A percentile compares a stretch with the other conserved stretches of the same genome.
Evolutionary conservation across 2,329 filamentous ascomycete genomes (phyloP).

Genomic region (Pezicula rhizophila): DNA sequence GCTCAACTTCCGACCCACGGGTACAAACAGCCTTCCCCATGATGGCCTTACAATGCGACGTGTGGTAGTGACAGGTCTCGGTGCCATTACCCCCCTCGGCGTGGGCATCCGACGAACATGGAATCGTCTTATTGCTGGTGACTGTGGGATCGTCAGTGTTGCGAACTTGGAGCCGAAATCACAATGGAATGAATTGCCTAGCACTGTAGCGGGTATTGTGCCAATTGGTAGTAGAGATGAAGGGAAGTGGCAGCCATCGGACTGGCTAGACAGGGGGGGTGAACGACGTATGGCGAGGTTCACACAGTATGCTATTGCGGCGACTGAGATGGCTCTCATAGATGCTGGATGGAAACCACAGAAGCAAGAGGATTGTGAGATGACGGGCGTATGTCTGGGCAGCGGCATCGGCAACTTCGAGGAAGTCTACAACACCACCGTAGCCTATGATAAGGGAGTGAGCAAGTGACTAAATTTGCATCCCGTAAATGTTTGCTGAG

Average conservation of each 20-base stretch:
- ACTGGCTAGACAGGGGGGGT: conserved; percentile 49
- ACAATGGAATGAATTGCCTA: conserved; percentile 67
- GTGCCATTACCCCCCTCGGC: conserved; percentile 77
- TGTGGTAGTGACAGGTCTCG: conserved; percentile 79
- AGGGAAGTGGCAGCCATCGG: conserved; percentile 43
- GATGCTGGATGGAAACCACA: conserved; percentile 67
- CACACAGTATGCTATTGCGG: conserved; percentile 84
- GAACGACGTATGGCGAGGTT: conserved; percentile 83
- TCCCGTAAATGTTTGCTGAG: conserved; percentile 13
- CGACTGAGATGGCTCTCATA: conserved; percentile 75
- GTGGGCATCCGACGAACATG: conserved; percentile 74
- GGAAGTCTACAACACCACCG: conserved; percentile 77
- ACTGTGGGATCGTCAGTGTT: conserved; percentile 76
- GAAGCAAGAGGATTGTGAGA: conserved; percentile 56
- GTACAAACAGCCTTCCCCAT: conserved; percentile 1
- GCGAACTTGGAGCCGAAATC: conserved; percentile 40
- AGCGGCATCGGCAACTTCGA: conserved; percentile 94
- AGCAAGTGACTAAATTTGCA: conserved; percentile 9
- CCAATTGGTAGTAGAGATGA: conserved; percentile 46
- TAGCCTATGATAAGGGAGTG: conserved; percentile 69
- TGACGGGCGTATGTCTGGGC: conserved; percentile 84
- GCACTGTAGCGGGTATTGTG: conserved; percentile 78
- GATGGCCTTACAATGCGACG: conserved; percentile 42
- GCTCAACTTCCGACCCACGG: neutral
- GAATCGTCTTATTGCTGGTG: conserved; percentile 70